Evolutionary conservation across 345 rosid species (phyloP).

Genomic region (Cardamine resedifolia): DNA sequence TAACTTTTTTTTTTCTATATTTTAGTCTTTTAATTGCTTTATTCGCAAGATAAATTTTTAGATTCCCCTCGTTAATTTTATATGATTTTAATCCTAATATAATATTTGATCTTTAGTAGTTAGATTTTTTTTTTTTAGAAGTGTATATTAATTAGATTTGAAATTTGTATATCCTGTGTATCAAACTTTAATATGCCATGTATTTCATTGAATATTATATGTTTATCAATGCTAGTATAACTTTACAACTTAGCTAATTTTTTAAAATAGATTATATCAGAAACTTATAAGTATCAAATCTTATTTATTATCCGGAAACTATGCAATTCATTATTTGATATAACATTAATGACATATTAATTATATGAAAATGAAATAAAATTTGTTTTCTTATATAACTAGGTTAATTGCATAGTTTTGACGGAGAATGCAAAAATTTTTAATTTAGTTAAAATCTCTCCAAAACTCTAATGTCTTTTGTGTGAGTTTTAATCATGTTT

Average conservation of each 20-base stretch:
- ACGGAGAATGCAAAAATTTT: not conserved
- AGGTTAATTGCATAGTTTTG: not conserved
- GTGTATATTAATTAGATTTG: not conserved
- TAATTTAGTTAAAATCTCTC: too few species aligned
- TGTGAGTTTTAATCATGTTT: not conserved
- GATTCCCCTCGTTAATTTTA: not conserved
- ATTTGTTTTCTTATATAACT: not conserved
- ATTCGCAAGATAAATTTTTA: not conserved
- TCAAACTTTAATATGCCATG: not conserved
- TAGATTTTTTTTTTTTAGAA: not conserved
- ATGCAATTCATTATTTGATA: not conserved
- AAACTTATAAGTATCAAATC: not conserved
- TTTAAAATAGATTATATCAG: not conserved
- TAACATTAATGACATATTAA: not conserved
- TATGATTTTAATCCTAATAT: not conserved
- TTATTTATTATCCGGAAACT: not conserved
- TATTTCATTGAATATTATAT: not conserved
- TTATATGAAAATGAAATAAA: not conserved
- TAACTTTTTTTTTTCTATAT: not conserved
- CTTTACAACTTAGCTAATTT: not conserved
- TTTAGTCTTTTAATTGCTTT: conserved; percentile 12
- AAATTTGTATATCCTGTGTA: not conserved
- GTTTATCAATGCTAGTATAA: not conserved
- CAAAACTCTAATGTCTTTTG: too few species aligned
- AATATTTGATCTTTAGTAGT: not conserved